Evolutionary conservation across 2,329 filamentous ascomycete genomes (phyloP).

Genomic region (Penicillium sp.): DNA sequence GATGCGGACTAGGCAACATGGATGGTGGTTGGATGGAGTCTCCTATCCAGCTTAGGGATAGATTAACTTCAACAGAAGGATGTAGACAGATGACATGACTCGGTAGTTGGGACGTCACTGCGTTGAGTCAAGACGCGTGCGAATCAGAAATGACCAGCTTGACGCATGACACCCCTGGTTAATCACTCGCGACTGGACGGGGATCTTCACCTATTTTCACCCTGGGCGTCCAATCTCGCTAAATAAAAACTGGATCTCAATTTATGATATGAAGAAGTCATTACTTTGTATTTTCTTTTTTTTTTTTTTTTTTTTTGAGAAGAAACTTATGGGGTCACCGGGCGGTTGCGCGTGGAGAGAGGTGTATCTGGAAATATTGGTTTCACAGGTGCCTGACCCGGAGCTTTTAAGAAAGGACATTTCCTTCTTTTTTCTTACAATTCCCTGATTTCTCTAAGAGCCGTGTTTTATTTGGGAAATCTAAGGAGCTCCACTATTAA

Average conservation of each 20-base stretch:
- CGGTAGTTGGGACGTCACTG: slow-evolving; percentile 11
- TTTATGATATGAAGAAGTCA: slow-evolving; percentile 3
- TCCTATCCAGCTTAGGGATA: not conserved
- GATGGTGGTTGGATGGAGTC: not conserved
- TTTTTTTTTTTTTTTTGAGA: slow-evolving; percentile 1
- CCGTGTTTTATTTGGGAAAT: not conserved
- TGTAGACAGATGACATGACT: slow-evolving; percentile 6
- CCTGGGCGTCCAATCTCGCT: not conserved
- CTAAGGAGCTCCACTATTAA: not conserved
- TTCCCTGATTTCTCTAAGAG: not conserved
- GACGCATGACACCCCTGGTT: slow-evolving; percentile 22
- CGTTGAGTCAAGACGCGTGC: slow-evolving; percentile 16
- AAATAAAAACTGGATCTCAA: not conserved
- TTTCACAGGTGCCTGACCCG: slow-evolving; percentile 24
- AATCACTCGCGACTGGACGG: slow-evolving; percentile 18
- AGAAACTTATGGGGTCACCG: slow-evolving; percentile 20
- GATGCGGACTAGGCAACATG: slow-evolving; percentile 15
- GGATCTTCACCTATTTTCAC: slow-evolving; percentile 15
- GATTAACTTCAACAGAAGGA: not conserved
- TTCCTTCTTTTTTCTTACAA: not conserved
- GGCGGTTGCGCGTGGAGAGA: slow-evolving; percentile 22
- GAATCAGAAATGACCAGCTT: slow-evolving; percentile 21
- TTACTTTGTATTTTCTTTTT: not conserved
- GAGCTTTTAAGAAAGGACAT: slow-evolving; percentile 3
- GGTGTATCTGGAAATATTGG: slow-evolving; percentile 5